Evolutionary conservation across 108 stramenopile genomes (phyloP).

Genomic region (Cyclotella sp.): DNA sequence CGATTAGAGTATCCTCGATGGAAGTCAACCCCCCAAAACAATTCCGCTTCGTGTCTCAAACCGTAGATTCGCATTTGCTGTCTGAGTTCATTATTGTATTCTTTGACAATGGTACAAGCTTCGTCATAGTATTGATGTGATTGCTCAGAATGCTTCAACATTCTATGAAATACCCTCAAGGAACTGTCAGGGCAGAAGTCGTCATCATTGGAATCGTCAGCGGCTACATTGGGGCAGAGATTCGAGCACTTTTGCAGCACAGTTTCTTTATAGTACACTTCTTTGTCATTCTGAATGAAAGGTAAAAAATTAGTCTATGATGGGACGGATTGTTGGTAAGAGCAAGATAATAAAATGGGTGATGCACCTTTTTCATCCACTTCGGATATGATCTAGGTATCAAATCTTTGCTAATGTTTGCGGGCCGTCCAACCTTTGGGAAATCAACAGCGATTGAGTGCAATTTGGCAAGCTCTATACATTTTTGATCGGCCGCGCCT

Average conservation of each 20-base stretch:
- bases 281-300: background rate
- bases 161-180: background rate
- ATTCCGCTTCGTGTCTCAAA: background rate
- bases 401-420: background rate
- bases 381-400: background rate
- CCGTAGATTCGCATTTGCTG: background rate
- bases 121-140: slow-evolving; percentile 1
- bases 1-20: background rate
- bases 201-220: background rate
- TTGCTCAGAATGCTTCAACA: background rate
- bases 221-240: background rate
- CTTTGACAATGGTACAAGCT: background rate
- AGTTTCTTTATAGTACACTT: background rate
- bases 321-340: no score
- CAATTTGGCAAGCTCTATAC: background rate
- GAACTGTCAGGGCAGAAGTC: background rate
- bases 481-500: background rate
- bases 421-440: background rate
- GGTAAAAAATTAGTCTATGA: background rate
- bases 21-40: slow-evolving; percentile 1
- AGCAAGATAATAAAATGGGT: no score
- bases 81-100: background rate
- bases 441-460: slow-evolving; percentile 3
- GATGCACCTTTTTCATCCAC: slow-evolving; percentile 1
- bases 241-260: background rate